Evolutionary conservation across 1,284 basidiomycete species (phyloP), one percentile per base, ranked within the genome.

Genomic region (Tremellales sp.): DNA sequence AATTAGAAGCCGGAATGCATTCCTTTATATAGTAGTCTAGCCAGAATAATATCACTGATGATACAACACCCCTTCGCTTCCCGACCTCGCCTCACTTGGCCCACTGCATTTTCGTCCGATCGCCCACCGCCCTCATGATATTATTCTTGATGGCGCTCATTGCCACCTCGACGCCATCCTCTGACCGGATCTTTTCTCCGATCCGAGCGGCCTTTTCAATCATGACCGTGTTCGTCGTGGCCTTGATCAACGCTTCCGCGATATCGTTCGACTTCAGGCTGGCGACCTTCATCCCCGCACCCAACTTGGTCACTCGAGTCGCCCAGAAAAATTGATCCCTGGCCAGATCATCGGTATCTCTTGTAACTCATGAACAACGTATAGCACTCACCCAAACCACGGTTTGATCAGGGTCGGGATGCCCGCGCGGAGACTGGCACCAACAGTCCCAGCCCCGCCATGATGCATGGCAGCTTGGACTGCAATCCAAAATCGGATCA

Each of bases 351-450:
- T 27, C 31, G 25, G 12, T 8, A 10, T 14, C 12, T 16, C 29
- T 10, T 14, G 12, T 19, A 14, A 12, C n/a, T 9, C 29, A 9
- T 33, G 14, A 39, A 8, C 2, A 33, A n/a, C 13, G n/a, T 13
- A 9, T 24, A 34, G 39, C n/a, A 38, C 40, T 46, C 34, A 41
- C 52, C 75, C 78, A 47, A 84, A 84, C 79, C 80, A 84, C 3
- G 82, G 82, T 57, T 83, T 82, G 61, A 88, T 85, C 36, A 87
- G 70, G 1, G 85, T 87, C 2, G 86, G 85, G 31, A 86, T 76
- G 1, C 86, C 86, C 14, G 84, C 83, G 61, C 83, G 70, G 27
- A 84, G 68, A 54, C 78, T 80, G 6, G 82, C 82, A 1, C 82
- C 82, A 1, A 83, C 85, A 0, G 84, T 86, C 24, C 84, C 84